These are phyloP conservation scores for Colletotrichum eleusines DNA, from an alignment of 2,329 filamentous ascomycete genomes.

Conservation along the genomic window DNA sequence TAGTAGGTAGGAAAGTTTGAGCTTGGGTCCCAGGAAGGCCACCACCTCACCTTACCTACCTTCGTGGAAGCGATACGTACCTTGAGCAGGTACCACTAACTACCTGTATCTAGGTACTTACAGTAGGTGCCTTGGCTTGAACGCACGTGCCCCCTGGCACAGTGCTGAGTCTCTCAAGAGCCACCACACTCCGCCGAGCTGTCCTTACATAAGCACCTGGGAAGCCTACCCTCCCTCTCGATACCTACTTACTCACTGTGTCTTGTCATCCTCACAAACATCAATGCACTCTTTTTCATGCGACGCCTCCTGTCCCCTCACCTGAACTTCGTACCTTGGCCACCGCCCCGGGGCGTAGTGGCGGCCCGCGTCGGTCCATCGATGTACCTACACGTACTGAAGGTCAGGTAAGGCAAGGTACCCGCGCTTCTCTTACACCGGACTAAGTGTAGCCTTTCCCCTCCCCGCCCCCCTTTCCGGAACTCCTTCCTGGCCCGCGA, in stretches of 20 bases:
- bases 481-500: background rate
- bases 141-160: slow-evolving; percentile 16
- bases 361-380: slow-evolving; percentile 23
- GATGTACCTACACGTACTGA: background rate
- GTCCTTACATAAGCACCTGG: slow-evolving; percentile 9
- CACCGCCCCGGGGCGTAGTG: slow-evolving; percentile 15
- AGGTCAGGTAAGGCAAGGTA: slow-evolving; percentile 1
- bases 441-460: background rate
- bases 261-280: background rate
- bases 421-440: background rate
- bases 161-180: slow-evolving; percentile 7
- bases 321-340: slow-evolving; percentile 24
- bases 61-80: background rate
- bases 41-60: slow-evolving; percentile 5
- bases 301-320: background rate
- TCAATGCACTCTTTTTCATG: background rate
- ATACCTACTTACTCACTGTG: background rate
- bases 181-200: no score
- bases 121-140: no score
- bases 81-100: background rate
- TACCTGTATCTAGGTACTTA: no score
- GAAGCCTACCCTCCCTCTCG: background rate
- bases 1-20: slow-evolving; percentile 22
- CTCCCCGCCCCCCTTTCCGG: background rate
- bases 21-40: slow-evolving; percentile 24